phyloP scores from a whole-genome alignment of 2,329 filamentous ascomycete species.

The Fusarium nurragi region DNA sequence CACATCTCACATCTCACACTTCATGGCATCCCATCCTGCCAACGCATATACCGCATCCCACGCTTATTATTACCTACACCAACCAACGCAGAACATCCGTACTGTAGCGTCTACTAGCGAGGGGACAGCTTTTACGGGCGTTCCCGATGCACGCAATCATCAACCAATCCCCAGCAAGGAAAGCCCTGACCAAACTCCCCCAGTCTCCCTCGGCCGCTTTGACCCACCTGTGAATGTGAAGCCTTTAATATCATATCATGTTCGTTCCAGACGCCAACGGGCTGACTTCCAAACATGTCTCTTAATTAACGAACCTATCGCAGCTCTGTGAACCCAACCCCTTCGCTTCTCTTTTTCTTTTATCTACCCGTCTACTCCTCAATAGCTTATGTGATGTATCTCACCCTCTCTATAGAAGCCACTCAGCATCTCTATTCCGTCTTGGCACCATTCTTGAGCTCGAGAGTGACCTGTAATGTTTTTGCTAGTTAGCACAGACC shows the following conservation, averaged over 20 bases:
- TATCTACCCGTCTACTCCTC: conserved; percentile 12
- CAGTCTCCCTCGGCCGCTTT: not conserved
- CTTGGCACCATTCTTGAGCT: conserved; percentile 40
- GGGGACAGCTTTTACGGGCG: not conserved
- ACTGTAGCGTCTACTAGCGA: not conserved
- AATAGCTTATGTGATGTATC: conserved; percentile 6
- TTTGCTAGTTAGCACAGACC: not conserved
- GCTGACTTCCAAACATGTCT: conserved; percentile 5
- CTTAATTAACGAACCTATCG: not conserved
- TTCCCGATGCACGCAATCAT: conserved; percentile 19
- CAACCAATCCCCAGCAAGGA: not conserved
- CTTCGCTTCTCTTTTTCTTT: conserved; percentile 6
- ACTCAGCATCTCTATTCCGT: conserved; percentile 12
- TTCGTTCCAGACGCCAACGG: not conserved
- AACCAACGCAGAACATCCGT: conserved; percentile 12
- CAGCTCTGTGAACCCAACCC: not conserved
- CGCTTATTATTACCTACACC: not conserved
- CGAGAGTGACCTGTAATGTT: conserved; percentile 40
- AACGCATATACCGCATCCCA: not conserved
- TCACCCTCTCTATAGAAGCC: conserved; percentile 4
- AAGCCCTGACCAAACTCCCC: not conserved
- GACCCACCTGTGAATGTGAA: conserved; percentile 10
- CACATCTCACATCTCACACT: conserved; percentile 7
- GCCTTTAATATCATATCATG: conserved; percentile 3
- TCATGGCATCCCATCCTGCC: too few species aligned